These are phyloP conservation scores for Salisapilia sapeloensis DNA, from an alignment of 352 stramenopile species.

Conservation along the genomic window DNA sequence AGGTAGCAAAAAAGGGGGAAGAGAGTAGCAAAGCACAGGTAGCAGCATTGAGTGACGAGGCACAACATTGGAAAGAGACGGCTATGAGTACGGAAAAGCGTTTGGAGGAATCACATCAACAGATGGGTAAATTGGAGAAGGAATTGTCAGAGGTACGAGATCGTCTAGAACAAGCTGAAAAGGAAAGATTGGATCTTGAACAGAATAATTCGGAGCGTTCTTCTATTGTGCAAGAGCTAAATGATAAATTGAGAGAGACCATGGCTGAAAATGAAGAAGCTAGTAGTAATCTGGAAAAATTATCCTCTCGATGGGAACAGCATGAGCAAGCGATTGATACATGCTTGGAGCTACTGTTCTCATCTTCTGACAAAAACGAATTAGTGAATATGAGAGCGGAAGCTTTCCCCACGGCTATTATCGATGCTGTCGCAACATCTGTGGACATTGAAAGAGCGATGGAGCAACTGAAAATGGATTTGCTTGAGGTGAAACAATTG, in stretches of 20 bases:
- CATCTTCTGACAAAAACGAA: background rate
- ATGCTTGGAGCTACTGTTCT: conserved; percentile 15
- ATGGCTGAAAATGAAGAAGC: conserved; percentile 14
- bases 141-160: conserved; percentile 15
- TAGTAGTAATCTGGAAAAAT: conserved; percentile 12
- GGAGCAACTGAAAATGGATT: conserved; percentile 28
- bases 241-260: conserved; percentile 24
- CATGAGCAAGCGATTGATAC: conserved; percentile 7
- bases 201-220: conserved; percentile 24
- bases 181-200: conserved; percentile 24
- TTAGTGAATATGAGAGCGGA: conserved; percentile 1
- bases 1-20: conserved; percentile 10
- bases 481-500: conserved; percentile 26
- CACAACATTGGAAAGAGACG: conserved; percentile 9
- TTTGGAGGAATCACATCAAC: conserved; percentile 6
- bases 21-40: conserved; percentile 9
- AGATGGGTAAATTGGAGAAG: conserved; percentile 6
- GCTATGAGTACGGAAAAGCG: conserved; percentile 4
- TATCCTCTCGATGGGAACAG: conserved; percentile 12
- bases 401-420: conserved; percentile 7
- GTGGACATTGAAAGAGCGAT: conserved; percentile 7
- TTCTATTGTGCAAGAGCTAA: conserved; percentile 33
- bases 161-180: conserved; percentile 12
- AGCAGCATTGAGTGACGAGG: conserved; percentile 9
- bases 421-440: conserved; percentile 7